Evolutionary conservation across 2,329 filamentous ascomycete species (phyloP).

Genomic region (Daldinia eschscholtzii): DNA sequence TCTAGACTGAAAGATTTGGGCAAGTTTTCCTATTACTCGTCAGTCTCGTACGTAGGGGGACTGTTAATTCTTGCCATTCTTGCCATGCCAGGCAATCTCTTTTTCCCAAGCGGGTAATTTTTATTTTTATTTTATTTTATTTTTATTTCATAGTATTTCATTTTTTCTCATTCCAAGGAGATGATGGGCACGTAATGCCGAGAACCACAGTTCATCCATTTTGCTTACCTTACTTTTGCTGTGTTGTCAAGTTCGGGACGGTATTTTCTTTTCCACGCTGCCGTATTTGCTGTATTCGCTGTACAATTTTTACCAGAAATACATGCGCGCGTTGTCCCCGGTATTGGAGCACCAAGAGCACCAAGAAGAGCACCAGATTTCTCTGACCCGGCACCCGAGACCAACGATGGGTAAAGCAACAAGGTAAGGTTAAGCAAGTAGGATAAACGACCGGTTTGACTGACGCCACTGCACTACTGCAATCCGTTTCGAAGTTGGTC

Average conservation of each 20-base stretch:
- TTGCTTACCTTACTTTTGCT: slow-evolving; percentile 27
- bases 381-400: slow-evolving; percentile 23
- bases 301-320: slow-evolving; percentile 7
- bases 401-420: slow-evolving; percentile 29
- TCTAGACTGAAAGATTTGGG: slow-evolving; percentile 29
- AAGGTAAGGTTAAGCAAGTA: slow-evolving; percentile 38
- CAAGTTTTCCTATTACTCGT: neutral
- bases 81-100: neutral
- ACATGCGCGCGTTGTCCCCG: neutral
- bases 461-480: slow-evolving; percentile 47
- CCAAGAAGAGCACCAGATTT: slow-evolving; percentile 18
- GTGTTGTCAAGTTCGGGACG: slow-evolving; percentile 37
- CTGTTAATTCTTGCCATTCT: no score
- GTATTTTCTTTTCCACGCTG: slow-evolving; percentile 13
- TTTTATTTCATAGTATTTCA: no score
- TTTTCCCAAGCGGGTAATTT: slow-evolving; percentile 8
- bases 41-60: neutral
- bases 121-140: no score
- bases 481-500: slow-evolving; percentile 35
- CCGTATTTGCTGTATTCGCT: slow-evolving; percentile 6
- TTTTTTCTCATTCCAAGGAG: slow-evolving; percentile 19
- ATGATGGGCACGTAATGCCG: slow-evolving; percentile 26
- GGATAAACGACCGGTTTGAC: slow-evolving; percentile 37
- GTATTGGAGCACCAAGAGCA: slow-evolving; percentile 35
- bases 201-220: slow-evolving; percentile 37